These are phyloP conservation scores for Oryza punctata DNA, from an alignment of 176 grass and related monocot species.

Conservation along the genomic window DNA sequence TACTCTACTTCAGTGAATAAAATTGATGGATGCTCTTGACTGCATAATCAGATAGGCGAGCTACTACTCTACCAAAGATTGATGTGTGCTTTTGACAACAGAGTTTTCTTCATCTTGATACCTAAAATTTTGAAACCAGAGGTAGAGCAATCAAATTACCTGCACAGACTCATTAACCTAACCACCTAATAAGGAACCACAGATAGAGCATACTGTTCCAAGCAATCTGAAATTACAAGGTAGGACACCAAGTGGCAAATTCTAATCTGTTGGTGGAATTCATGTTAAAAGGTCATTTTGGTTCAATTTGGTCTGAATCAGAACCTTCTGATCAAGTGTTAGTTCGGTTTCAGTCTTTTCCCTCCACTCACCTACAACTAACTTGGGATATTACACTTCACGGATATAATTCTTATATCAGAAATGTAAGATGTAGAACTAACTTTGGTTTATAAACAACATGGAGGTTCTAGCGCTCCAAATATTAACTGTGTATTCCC, in stretches of 20 bases:
- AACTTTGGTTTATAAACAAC: not conserved
- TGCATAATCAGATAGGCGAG: no score
- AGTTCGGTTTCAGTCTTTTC: no score
- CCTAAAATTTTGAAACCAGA: not conserved
- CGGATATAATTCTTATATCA: not conserved
- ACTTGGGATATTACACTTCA: no score
- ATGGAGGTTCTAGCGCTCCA: not conserved
- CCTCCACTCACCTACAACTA: no score
- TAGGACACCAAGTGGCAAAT: not conserved
- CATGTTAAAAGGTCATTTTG: not conserved
- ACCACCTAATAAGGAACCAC: not conserved
- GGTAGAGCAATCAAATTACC: not conserved
- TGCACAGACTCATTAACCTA: no score
- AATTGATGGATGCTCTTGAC: not conserved
- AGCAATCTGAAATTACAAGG: not conserved
- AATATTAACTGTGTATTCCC: no score
- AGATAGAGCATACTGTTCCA: not conserved
- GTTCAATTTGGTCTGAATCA: not conserved
- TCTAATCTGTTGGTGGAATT: not conserved
- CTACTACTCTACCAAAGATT: no score
- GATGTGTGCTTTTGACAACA: no score
- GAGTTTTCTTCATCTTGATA: not conserved
- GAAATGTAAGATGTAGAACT: no score
- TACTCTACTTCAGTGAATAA: not conserved
- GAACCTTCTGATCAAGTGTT: not conserved